Evolutionary conservation across 2,329 filamentous ascomycete species (phyloP).

Genomic region (Capronia americana): DNA sequence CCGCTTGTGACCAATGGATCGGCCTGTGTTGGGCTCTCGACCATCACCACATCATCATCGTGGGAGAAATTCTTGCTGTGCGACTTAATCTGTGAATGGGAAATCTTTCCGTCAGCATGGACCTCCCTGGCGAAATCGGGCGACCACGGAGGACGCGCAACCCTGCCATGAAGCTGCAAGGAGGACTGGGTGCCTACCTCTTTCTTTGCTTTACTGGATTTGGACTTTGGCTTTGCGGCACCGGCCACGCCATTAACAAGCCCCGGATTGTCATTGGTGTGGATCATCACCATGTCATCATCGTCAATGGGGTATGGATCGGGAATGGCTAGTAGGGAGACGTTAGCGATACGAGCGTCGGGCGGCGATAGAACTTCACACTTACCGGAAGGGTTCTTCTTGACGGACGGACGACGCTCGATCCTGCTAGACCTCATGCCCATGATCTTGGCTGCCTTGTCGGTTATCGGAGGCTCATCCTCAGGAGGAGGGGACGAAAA

Average conservation of each 20-base stretch:
- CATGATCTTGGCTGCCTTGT: constrained; percentile 82
- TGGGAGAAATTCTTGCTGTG: constrained; percentile 43
- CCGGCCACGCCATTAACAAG: constrained; percentile 42
- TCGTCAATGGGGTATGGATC: constrained; percentile 70
- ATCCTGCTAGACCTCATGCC: constrained; percentile 60
- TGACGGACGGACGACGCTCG: constrained; percentile 57
- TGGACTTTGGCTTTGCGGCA: constrained; percentile 45
- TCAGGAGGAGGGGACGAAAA: constrained; percentile 77
- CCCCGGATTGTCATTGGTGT: constrained; percentile 53
- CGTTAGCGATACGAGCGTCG: constrained; percentile 6
- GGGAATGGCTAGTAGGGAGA: constrained; percentile 44
- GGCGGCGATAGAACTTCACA: background rate
- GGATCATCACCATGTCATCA: constrained; percentile 67
- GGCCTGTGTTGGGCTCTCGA: constrained; percentile 57
- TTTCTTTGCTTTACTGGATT: constrained; percentile 46
- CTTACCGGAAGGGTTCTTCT: constrained; percentile 52
- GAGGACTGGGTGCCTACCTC: constrained; percentile 43
- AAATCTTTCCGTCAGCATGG: constrained; percentile 37
- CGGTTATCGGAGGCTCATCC: constrained; percentile 67
- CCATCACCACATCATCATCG: constrained; percentile 61
- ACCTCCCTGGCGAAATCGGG: constrained; percentile 32
- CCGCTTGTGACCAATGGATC: constrained; percentile 53
- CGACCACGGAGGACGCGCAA: constrained; percentile 35
- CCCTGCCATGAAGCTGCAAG: constrained; percentile 21
- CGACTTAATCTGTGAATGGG: constrained; percentile 41